A percentile compares a stretch with the other conserved stretches of the same genome.
Evolutionary conservation across 192 early-diverging fungal genomes (phyloP).

Genomic region (Obelidium mucronatum): DNA sequence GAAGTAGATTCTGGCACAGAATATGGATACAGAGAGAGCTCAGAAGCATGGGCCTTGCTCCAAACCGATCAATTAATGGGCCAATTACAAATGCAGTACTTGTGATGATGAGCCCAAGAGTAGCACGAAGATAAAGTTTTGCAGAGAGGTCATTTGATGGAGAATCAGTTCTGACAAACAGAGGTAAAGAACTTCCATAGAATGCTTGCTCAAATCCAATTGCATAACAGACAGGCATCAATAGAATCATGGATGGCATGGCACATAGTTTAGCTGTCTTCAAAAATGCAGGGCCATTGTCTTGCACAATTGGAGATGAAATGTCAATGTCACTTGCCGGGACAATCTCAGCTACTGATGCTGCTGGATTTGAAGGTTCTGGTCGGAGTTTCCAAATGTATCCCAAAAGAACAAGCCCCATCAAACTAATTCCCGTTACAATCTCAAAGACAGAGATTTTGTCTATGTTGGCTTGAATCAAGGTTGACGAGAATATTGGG

Average conservation of each 20-base stretch:
- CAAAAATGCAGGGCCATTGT: not conserved
- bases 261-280: conserved; percentile 15
- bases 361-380: conserved; percentile 32
- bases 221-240: conserved; percentile 22
- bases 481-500: conserved; percentile 14
- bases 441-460: conserved; percentile 17
- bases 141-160: conserved; percentile 2
- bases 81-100: conserved; percentile 17
- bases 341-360: not conserved
- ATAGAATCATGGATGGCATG: conserved; percentile 16
- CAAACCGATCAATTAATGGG: conserved; percentile 16
- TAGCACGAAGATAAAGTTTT: conserved; percentile 26
- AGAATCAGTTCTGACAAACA: conserved; percentile 21
- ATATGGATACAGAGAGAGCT: not conserved
- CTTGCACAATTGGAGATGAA: not conserved
- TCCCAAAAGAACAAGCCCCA: conserved; percentile 15
- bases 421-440: conserved; percentile 16
- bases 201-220: conserved; percentile 37
- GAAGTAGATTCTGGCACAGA: conserved; percentile 4
- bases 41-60: conserved; percentile 16
- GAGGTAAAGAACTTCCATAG: conserved; percentile 27
- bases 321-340: not conserved
- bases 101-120: conserved; percentile 20
- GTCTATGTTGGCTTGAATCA: conserved; percentile 33
- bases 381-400: conserved; percentile 15